Evolutionary conservation across 495 filamentous ascomycete genomes (phyloP).

Genomic region (Aspergillus bridgeri): DNA sequence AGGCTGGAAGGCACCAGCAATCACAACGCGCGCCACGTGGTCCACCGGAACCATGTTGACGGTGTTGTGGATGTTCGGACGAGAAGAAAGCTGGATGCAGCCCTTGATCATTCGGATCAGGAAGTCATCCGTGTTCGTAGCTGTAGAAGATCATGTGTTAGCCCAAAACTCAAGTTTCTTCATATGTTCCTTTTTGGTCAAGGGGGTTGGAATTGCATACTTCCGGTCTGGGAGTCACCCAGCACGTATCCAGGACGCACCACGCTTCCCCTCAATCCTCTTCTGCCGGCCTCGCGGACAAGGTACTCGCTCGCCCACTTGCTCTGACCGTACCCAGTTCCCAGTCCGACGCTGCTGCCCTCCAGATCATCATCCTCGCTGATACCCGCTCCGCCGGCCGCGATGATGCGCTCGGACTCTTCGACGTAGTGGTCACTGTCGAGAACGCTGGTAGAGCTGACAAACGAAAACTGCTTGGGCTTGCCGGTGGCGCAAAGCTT

Average conservation of each 20-base stretch:
- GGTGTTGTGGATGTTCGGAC: slow-evolving; percentile 79
- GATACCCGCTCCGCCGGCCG: slow-evolving; percentile 50
- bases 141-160: slow-evolving; percentile 17
- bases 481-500: slow-evolving; percentile 71
- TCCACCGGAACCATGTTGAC: slow-evolving; percentile 89
- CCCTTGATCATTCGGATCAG: slow-evolving; percentile 86
- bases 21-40: slow-evolving; percentile 76
- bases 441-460: slow-evolving; percentile 81
- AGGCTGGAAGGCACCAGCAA: slow-evolving; percentile 66
- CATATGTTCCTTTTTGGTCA: not conserved
- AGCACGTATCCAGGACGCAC: slow-evolving; percentile 85
- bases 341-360: slow-evolving; percentile 60
- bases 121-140: slow-evolving; percentile 88
- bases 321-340: slow-evolving; percentile 87
- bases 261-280: slow-evolving; percentile 73
- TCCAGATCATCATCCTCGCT: slow-evolving; percentile 63
- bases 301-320: slow-evolving; percentile 87
- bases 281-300: slow-evolving; percentile 70
- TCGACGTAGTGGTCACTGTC: slow-evolving; percentile 78
- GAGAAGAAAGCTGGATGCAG: slow-evolving; percentile 70
- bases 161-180: not conserved
- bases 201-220: slow-evolving; percentile 16
- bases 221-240: slow-evolving; percentile 68
- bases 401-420: slow-evolving; percentile 59
- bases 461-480: slow-evolving; percentile 77